phyloP scores from a whole-genome alignment of 306 rosid genomes.

The Abrus precatorius region DNA sequence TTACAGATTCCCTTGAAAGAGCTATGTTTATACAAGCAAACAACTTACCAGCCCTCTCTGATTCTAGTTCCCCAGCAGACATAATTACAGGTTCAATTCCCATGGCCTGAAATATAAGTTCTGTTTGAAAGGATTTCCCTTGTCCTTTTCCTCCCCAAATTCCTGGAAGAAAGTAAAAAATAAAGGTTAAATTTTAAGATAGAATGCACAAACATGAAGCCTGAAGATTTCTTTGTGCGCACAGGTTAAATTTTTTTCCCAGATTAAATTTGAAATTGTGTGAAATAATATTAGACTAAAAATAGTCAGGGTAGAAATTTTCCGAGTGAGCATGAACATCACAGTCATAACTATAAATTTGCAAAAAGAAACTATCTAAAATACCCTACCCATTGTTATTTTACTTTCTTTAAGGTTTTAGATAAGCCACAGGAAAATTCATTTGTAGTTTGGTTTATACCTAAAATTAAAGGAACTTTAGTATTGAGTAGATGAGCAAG shows the following conservation, averaged over 20 bases:
- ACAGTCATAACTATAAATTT: not conserved
- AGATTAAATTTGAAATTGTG: constrained; percentile 27
- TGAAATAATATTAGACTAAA: not conserved
- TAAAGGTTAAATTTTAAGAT: constrained; percentile 15
- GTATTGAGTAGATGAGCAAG: constrained; percentile 71
- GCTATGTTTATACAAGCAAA: constrained; percentile 31
- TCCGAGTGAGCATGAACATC: constrained; percentile 24
- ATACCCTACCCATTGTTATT: not conserved
- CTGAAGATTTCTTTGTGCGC: constrained; percentile 6
- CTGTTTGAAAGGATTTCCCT: constrained; percentile 98
- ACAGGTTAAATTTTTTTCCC: constrained; percentile 3
- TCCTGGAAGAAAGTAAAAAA: constrained; percentile 58
- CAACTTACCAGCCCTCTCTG: constrained; percentile 94
- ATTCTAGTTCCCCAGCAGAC: constrained; percentile 99
- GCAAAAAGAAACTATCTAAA: constrained; percentile 13
- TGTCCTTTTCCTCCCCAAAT: constrained; percentile 99
- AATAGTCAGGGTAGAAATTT: not conserved
- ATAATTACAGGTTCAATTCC: constrained; percentile 94
- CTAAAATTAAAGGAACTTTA: constrained; percentile 93
- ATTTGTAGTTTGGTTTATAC: constrained; percentile 54
- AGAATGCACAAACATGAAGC: constrained; percentile 28
- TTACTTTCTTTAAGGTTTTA: constrained; percentile 11
- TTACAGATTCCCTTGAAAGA: constrained; percentile 13
- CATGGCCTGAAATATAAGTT: constrained; percentile 92
- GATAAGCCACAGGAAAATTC: not conserved